These are phyloP conservation scores for Metarhizium sp. DNA, from an alignment of 2,329 filamentous ascomycete species.

Conservation along the genomic window DNA sequence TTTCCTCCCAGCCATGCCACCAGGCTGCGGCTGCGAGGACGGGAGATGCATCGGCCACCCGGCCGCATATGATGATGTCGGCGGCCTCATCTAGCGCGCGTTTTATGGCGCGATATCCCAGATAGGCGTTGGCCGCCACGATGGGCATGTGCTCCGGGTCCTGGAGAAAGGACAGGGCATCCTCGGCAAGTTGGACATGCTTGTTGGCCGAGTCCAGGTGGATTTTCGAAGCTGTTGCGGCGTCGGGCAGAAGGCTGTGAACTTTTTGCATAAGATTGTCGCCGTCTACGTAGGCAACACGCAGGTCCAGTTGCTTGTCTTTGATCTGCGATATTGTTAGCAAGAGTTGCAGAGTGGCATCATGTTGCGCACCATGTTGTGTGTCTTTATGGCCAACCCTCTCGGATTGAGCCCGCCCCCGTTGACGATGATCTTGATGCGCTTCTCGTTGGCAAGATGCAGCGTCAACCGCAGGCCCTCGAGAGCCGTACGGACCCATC, in stretches of 20 bases:
- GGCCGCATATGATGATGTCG: conserved; percentile 32
- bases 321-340: conserved; percentile 11
- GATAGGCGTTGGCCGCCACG: conserved; percentile 35
- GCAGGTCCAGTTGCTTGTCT: conserved; percentile 17
- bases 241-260: conserved; percentile 2
- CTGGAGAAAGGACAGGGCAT: conserved; percentile 10
- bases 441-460: conserved; percentile 28
- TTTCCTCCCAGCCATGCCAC: conserved; percentile 39
- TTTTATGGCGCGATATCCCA: conserved; percentile 36
- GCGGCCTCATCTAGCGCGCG: conserved; percentile 27
- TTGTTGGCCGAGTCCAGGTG: conserved; percentile 14
- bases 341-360: background rate
- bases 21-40: conserved; percentile 43
- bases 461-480: conserved; percentile 16
- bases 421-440: conserved; percentile 47
- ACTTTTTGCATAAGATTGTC: conserved; percentile 23
- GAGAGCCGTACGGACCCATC: conserved; percentile 13
- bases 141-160: conserved; percentile 11
- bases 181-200: conserved; percentile 11
- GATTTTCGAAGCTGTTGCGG: conserved; percentile 7
- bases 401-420: conserved; percentile 46
- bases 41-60: conserved; percentile 33
- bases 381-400: conserved; percentile 31
- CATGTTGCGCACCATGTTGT: conserved; percentile 8
- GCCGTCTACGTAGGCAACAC: conserved; percentile 28